A percentile compares a stretch with the other conserved stretches of the same genome.
These are phyloP conservation scores for Paraleonurus japonicus DNA, from an alignment of 257 asterid species.

Conservation along the genomic window DNA sequence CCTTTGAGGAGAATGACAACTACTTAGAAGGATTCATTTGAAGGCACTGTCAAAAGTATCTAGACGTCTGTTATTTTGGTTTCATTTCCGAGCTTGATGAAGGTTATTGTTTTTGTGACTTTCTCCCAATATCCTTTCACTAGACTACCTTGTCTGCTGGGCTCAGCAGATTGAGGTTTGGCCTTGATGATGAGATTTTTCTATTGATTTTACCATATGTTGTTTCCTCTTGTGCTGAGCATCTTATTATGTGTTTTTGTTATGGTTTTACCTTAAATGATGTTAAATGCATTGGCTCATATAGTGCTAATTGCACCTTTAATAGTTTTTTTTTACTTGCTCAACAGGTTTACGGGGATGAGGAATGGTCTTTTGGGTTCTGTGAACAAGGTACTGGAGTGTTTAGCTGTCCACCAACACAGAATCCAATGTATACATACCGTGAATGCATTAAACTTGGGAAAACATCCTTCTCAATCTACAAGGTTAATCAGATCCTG, in stretches of 20 bases:
- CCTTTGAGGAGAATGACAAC: background rate
- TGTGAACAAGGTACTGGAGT: constrained; percentile 98
- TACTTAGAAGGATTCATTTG: constrained; percentile 3
- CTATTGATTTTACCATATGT: background rate
- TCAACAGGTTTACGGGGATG: constrained; percentile 68
- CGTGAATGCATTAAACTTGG: constrained; percentile 84
- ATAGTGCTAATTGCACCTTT: background rate
- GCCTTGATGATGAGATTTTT: background rate
- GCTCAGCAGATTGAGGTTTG: background rate
- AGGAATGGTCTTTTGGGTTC: constrained; percentile 98
- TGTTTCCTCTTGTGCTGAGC: constrained; percentile 8
- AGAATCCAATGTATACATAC: constrained; percentile 93
- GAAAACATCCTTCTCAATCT: constrained; percentile 56
- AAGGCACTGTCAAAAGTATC: background rate
- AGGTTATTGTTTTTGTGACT: background rate
- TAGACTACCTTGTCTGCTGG: constrained; percentile 4
- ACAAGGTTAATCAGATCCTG: constrained; percentile 80
- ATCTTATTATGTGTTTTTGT: background rate
- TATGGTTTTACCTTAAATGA: background rate
- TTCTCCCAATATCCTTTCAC: background rate
- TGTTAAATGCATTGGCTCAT: background rate
- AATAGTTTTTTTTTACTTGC: constrained; percentile 6
- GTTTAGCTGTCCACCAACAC: constrained; percentile 79
- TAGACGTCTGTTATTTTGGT: background rate
- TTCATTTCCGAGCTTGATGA: constrained; percentile 5